phyloP scores from a whole-genome alignment of 192 early-diverging fungal species.

The Neocallimastix lanati region DNA sequence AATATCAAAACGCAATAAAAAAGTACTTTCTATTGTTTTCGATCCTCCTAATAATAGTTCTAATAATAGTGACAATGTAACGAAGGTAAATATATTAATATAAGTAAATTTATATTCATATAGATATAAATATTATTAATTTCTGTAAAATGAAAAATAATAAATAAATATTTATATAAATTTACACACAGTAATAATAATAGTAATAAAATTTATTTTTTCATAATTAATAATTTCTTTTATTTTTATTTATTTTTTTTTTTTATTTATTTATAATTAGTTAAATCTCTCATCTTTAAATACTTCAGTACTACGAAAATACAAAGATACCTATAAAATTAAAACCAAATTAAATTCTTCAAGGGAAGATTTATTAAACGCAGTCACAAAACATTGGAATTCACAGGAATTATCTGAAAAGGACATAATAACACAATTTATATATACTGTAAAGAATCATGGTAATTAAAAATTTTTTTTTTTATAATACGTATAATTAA shows the following conservation, averaged over 20 bases:
- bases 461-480: background rate
- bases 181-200: too few relatives aligned
- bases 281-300: background rate
- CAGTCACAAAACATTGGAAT: background rate
- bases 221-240: too few relatives aligned
- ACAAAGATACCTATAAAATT: background rate
- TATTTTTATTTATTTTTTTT: too few relatives aligned
- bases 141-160: too few relatives aligned
- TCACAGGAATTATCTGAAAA: background rate
- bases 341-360: background rate
- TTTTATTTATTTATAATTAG: background rate
- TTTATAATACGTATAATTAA: too few relatives aligned
- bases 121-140: too few relatives aligned
- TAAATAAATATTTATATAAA: too few relatives aligned
- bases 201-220: too few relatives aligned
- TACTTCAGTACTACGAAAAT: background rate
- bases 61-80: background rate
- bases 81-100: too few relatives aligned
- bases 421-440: background rate
- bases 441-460: background rate
- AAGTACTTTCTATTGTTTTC: background rate
- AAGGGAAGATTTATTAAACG: background rate
- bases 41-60: background rate
- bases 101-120: too few relatives aligned
- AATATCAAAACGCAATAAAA: background rate